These are phyloP conservation scores for Podosphaera fusca DNA, from an alignment of 2,329 filamentous ascomycete genomes.

Conservation along the genomic window DNA sequence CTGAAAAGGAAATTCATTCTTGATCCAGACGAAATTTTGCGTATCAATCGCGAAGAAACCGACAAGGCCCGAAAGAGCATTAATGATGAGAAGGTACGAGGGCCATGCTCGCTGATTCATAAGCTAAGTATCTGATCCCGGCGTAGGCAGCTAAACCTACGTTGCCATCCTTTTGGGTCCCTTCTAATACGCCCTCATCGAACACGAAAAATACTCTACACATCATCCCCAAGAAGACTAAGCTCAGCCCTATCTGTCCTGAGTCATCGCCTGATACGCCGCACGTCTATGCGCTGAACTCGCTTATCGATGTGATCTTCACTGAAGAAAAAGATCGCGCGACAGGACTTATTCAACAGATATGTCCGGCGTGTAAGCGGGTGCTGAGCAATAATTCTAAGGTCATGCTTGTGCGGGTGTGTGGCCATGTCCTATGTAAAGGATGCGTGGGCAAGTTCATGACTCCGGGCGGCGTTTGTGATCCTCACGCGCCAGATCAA, in stretches of 20 bases:
- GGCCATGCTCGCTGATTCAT: constrained; percentile 2
- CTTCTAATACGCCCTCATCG: constrained; percentile 51
- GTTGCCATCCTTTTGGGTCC: constrained; percentile 82
- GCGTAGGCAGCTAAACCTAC: constrained; percentile 32
- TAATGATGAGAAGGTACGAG: constrained; percentile 43
- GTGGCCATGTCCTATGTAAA: constrained; percentile 77
- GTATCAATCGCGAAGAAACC: constrained; percentile 46
- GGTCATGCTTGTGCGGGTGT: constrained; percentile 64
- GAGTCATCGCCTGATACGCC: constrained; percentile 40
- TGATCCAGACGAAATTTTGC: constrained; percentile 51
- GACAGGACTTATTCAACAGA: constrained; percentile 24
- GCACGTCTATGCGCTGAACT: constrained; percentile 58
- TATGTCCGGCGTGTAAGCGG: constrained; percentile 76
- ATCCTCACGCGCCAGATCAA: constrained; percentile 33
- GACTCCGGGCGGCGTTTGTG: constrained; percentile 28
- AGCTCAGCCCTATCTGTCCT: constrained; percentile 52
- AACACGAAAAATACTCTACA: constrained; percentile 34
- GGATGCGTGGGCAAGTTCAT: constrained; percentile 71
- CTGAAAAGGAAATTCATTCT: constrained; percentile 58
- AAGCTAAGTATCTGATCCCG: neutral
- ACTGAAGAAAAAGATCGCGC: constrained; percentile 39
- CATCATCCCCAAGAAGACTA: constrained; percentile 34
- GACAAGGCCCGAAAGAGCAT: constrained; percentile 46
- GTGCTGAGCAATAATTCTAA: constrained; percentile 59
- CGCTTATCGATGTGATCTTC: constrained; percentile 55